phyloP scores from a whole-genome alignment of 331 rosid species.

The Erythrophleum ivorense region DNA sequence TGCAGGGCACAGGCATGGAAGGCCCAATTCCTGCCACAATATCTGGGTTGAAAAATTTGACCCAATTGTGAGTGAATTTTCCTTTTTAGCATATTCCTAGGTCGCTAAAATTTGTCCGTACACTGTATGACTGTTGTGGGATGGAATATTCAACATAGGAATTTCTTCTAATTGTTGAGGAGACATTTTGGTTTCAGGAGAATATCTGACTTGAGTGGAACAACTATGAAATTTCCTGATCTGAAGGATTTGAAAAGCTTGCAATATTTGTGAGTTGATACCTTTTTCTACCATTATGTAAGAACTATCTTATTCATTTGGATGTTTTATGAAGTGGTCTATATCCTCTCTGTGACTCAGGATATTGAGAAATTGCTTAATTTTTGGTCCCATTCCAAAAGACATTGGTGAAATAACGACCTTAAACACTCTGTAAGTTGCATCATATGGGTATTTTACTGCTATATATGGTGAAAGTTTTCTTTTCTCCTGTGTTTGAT shows the following conservation, averaged over 20 bases:
- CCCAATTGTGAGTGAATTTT: constrained; percentile 54
- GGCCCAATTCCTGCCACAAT: constrained; percentile 69
- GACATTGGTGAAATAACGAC: constrained; percentile 36
- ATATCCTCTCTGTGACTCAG: constrained; percentile 48
- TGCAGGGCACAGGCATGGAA: constrained; percentile 84
- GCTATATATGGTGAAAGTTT: not conserved
- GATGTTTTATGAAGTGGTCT: constrained; percentile 18
- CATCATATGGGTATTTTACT: not conserved
- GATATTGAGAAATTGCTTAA: constrained; percentile 72
- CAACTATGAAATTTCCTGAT: constrained; percentile 57
- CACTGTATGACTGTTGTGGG: not conserved
- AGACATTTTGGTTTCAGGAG: constrained; percentile 55
- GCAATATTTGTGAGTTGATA: constrained; percentile 57
- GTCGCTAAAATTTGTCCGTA: not conserved
- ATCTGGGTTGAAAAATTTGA: constrained; percentile 53
- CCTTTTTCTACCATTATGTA: constrained; percentile 10
- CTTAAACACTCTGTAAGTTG: constrained; percentile 61
- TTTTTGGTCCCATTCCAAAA: constrained; percentile 53
- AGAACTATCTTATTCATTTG: constrained; percentile 1
- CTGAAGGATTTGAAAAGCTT: constrained; percentile 48
- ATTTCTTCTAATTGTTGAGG: constrained; percentile 28
- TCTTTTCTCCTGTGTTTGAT: constrained; percentile 3
- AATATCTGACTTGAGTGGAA: constrained; percentile 71
- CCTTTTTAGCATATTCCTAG: not conserved
- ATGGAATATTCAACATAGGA: constrained; percentile 10